These are phyloP conservation scores for Porphyra umbilicalis DNA, from an alignment of 31 red algal species.

Conservation along the genomic window DNA sequence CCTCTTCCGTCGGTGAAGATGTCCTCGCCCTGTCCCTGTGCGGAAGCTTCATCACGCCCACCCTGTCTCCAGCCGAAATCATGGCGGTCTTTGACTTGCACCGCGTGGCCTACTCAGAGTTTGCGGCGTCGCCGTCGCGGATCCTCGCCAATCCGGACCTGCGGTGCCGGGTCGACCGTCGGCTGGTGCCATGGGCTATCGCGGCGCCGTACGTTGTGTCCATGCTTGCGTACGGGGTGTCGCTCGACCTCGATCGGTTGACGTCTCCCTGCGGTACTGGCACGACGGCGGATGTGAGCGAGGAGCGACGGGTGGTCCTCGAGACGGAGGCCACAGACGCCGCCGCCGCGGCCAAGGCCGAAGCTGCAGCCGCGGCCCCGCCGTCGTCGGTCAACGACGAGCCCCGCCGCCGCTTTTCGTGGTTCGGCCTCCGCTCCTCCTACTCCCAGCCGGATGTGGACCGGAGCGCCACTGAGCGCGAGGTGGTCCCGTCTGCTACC, in stretches of 20 bases:
- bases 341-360: not conserved
- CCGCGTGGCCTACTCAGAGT: slow-evolving; percentile 49
- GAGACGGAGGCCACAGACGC: not conserved
- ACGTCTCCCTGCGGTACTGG: not conserved
- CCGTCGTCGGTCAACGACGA: not conserved
- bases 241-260: slow-evolving; percentile 44
- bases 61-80: slow-evolving; percentile 66
- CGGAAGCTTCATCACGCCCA: slow-evolving; percentile 39
- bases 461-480: not conserved
- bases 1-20: not conserved
- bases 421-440: slow-evolving; percentile 13
- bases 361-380: not conserved
- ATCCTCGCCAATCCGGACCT: slow-evolving; percentile 70
- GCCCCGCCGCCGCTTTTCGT: slow-evolving; percentile 6
- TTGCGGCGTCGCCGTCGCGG: slow-evolving; percentile 53
- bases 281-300: not conserved
- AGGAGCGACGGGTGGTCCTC: not conserved
- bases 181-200: slow-evolving; percentile 48
- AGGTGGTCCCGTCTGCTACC: not conserved
- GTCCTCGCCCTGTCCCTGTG: slow-evolving; percentile 74
- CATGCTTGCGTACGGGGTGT: slow-evolving; percentile 47
- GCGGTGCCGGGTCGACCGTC: slow-evolving; percentile 42
- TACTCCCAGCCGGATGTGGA: not conserved
- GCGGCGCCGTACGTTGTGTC: slow-evolving; percentile 74
- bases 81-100: slow-evolving; percentile 77